These are phyloP conservation scores for Nidula niveotomentosa DNA, from an alignment of 1,284 basidiomycete genomes.

Conservation along the genomic window DNA sequence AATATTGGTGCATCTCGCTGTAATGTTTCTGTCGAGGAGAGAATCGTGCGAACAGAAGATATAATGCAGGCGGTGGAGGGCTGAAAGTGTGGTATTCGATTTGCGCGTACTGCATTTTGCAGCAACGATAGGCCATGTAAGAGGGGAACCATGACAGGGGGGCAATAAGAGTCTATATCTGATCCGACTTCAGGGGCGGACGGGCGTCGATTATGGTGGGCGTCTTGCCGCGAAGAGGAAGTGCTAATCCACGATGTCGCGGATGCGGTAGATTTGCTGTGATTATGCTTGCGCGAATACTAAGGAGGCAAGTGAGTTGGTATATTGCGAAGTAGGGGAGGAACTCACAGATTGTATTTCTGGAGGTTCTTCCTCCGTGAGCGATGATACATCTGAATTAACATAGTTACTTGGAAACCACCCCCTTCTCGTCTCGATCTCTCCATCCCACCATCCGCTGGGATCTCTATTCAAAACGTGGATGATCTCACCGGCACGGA, in stretches of 20 bases:
- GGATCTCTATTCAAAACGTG: conserved; percentile 84
- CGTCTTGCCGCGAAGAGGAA: conserved; percentile 32
- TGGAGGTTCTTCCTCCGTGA: conserved; percentile 55
- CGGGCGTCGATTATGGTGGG: conserved; percentile 38
- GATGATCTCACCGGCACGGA: conserved; percentile 89
- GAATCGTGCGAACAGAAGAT: conserved; percentile 89
- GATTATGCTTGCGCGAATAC: too few species aligned
- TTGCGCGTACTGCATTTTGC: conserved; percentile 79
- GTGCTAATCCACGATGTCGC: conserved; percentile 54
- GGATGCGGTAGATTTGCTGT: conserved; percentile 30
- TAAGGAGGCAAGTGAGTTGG: too few species aligned
- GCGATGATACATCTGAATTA: conserved; percentile 47
- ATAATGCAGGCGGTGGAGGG: conserved; percentile 89
- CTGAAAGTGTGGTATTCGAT: conserved; percentile 80
- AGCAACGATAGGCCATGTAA: conserved; percentile 85
- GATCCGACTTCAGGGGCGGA: conserved; percentile 44
- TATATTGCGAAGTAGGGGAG: too few species aligned
- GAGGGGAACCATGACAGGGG: conserved; percentile 74
- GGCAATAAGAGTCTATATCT: conserved; percentile 61
- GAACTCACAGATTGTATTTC: conserved; percentile 40
- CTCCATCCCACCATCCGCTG: conserved; percentile 99
- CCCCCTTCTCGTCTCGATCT: conserved; percentile 83
- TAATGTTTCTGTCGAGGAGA: conserved; percentile 85
- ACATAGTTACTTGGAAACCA: conserved; percentile 99
- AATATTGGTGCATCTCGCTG: conserved; percentile 81